Evolutionary conservation across 1,139 yeast genomes (phyloP), one percentile per base, ranked within the genome.

Genomic region (Lodderomyces parapsilosis): DNA sequence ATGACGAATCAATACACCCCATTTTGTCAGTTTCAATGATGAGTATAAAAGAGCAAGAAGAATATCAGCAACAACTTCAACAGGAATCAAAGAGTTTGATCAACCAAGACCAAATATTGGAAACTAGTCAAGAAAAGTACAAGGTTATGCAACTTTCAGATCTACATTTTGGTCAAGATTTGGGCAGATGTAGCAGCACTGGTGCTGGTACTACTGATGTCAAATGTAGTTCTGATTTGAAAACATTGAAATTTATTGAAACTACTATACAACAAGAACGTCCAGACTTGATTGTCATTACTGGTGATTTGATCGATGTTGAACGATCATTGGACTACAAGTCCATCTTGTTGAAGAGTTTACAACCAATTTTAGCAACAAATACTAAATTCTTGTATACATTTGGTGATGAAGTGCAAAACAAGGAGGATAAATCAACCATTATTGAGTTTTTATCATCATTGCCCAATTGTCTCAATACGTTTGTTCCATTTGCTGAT

Each of bases 71-170:
- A 13, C 33, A 30, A 15, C 13, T 34, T 13, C 4, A 15, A 6
- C 25, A 20, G 14, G 37, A 22, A 2, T 18, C 37, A 9, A 38
- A 38, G 14, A 14, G n/a, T 27, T 17, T 25, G 6, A 15, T 19
- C 11, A 23, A 27, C n/a, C 22, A 17, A 9, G 36, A 33, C 20
- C 25, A 19, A 33, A 9, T 37, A 36, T 14, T 35, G 28, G 25
- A 20, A 46, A 36, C 20, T 6, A 13, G 41, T 14, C 36, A 35
- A 13, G 30, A 38, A 0, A 58, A 56, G 15, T 65, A 62, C 48
- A 68, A 63, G 49, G 54, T 71, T 11, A 51, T 71, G 45, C 77
- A 72, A 50, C 40, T 71, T 14, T 63, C 72, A 36, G 78, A 72
- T 51, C 56, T 70, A 41, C 77, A 71, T 51, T 65, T 68, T 46